A percentile compares a stretch with the other conserved stretches of the same genome.
Evolutionary conservation across 768 basidiomycete species (phyloP).

Genomic region (Asterophora parasitica): DNA sequence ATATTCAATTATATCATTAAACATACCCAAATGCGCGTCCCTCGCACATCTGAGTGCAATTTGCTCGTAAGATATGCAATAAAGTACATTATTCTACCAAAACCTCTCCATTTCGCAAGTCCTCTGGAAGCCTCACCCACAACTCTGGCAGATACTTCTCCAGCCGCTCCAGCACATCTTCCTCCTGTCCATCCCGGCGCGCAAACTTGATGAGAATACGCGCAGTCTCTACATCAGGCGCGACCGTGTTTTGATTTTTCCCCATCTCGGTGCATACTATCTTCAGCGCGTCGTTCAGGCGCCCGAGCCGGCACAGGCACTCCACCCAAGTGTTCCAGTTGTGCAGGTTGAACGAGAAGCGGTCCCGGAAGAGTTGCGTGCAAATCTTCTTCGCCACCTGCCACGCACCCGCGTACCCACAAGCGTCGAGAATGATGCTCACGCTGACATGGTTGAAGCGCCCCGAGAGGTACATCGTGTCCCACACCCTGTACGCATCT

Average conservation of each 20-base stretch:
- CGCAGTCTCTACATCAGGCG: slow-evolving; percentile 46
- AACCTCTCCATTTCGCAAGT: slow-evolving; percentile 13
- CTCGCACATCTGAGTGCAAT: slow-evolving; percentile 4
- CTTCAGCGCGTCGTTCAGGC: slow-evolving; percentile 62
- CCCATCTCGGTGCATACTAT: slow-evolving; percentile 65
- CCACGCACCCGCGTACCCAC: slow-evolving; percentile 55
- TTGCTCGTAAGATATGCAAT: slow-evolving; percentile 18
- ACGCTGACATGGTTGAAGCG: slow-evolving; percentile 60
- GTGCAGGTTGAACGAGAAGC: slow-evolving; percentile 51
- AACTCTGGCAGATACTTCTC: slow-evolving; percentile 35
- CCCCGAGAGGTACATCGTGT: slow-evolving; percentile 57
- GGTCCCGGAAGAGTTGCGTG: slow-evolving; percentile 41
- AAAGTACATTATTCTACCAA: slow-evolving; percentile 9
- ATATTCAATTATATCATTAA: slow-evolving; percentile 21
- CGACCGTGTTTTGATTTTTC: slow-evolving; percentile 33
- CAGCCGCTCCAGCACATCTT: slow-evolving; percentile 42
- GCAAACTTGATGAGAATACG: slow-evolving; percentile 55
- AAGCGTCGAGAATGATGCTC: slow-evolving; percentile 83
- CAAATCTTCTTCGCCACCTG: slow-evolving; percentile 52
- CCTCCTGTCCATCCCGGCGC: slow-evolving; percentile 34
- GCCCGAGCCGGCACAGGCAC: slow-evolving; percentile 71
- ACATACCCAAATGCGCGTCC: slow-evolving; percentile 1
- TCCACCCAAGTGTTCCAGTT: slow-evolving; percentile 86
- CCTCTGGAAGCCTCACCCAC: slow-evolving; percentile 27
- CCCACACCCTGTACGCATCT: slow-evolving; percentile 79